Percentiles rank a stretch among this genome's conserved stretches.
phyloP scores from a whole-genome alignment of 2,329 filamentous ascomycete species.

The Dactylellina parvicollis region DNA sequence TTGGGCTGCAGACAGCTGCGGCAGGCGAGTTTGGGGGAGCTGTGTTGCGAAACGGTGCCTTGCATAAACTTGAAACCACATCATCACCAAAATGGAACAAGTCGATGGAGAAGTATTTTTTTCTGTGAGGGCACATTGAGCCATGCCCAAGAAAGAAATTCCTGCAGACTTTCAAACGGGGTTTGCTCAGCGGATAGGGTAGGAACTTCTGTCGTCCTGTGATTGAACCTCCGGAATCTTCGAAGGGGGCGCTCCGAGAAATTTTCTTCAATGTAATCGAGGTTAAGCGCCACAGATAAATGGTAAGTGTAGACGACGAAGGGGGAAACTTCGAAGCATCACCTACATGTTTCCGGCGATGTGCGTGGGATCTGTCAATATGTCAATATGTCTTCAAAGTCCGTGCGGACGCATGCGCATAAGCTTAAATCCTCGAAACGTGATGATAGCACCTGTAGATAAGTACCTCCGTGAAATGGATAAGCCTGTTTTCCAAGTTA shows the following conservation, averaged over 20 bases:
- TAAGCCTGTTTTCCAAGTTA: background rate
- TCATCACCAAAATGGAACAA: conserved; percentile 44
- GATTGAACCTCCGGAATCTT: background rate
- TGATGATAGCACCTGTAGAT: background rate
- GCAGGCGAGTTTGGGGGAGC: background rate
- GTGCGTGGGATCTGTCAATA: background rate
- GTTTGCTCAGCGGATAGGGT: conserved; percentile 17
- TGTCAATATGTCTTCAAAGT: no score
- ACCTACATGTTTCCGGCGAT: background rate
- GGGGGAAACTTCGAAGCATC: background rate
- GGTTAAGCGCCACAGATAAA: background rate
- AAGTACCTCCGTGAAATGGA: background rate
- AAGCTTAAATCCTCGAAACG: conserved; percentile 1
- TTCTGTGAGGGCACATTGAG: conserved; percentile 8
- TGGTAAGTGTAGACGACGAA: background rate
- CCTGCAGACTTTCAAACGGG: conserved; percentile 35
- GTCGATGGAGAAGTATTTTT: conserved; percentile 36
- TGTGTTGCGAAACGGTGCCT: conserved; percentile 33
- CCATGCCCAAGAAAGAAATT: background rate
- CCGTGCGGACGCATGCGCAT: background rate
- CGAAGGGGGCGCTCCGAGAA: background rate
- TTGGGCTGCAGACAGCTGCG: background rate
- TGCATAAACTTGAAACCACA: conserved; percentile 45
- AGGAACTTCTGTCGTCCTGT: conserved; percentile 22
- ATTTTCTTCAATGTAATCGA: background rate